Percentiles rank a stretch among this genome's conserved stretches.
These are phyloP conservation scores for Sergeia podlipaevii DNA, from an alignment of 208 protist species.

Conservation along the genomic window DNA sequence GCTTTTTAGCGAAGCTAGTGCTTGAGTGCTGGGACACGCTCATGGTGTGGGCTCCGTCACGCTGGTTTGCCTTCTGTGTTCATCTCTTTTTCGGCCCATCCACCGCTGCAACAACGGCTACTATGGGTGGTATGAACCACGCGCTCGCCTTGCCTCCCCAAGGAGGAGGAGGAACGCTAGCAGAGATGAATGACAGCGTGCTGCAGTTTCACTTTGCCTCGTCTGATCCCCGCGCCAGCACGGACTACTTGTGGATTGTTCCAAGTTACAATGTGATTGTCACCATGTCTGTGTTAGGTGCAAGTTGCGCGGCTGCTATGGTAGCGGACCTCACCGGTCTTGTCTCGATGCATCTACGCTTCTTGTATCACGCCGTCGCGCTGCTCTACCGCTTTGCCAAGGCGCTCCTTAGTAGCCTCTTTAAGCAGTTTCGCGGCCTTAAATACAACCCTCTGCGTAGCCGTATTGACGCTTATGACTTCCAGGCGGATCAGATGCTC, in stretches of 20 bases:
- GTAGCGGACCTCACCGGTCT: slow-evolving; percentile 75
- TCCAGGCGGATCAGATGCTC: slow-evolving; percentile 90
- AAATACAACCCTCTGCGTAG: slow-evolving; percentile 93
- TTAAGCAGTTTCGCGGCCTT: slow-evolving; percentile 84
- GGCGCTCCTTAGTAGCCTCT: slow-evolving; percentile 58
- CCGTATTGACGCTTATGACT: slow-evolving; percentile 86
- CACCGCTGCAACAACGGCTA: not conserved
- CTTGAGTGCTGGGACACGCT: slow-evolving; percentile 64
- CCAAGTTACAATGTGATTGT: slow-evolving; percentile 48
- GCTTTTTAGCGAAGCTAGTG: slow-evolving; percentile 69
- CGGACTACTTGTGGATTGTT: slow-evolving; percentile 57
- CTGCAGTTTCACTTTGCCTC: slow-evolving; percentile 9
- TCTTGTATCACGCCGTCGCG: slow-evolving; percentile 70
- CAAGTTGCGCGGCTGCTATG: slow-evolving; percentile 63
- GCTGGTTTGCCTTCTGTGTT: slow-evolving; percentile 10
- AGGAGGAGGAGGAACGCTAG: slow-evolving; percentile 6
- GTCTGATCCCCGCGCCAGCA: not conserved
- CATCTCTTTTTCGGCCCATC: not conserved
- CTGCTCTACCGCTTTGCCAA: slow-evolving; percentile 63
- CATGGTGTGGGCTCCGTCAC: too few species aligned
- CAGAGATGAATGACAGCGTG: not conserved
- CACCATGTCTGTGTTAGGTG: slow-evolving; percentile 73
- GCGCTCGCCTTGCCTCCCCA: not conserved
- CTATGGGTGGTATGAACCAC: slow-evolving; percentile 1
- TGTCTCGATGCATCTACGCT: slow-evolving; percentile 75